Percentiles rank a stretch among this genome's conserved stretches.
Conservation (phyloP, 495 filamentous ascomycete genomes). For the Aspergillus mulundensis region DNA sequence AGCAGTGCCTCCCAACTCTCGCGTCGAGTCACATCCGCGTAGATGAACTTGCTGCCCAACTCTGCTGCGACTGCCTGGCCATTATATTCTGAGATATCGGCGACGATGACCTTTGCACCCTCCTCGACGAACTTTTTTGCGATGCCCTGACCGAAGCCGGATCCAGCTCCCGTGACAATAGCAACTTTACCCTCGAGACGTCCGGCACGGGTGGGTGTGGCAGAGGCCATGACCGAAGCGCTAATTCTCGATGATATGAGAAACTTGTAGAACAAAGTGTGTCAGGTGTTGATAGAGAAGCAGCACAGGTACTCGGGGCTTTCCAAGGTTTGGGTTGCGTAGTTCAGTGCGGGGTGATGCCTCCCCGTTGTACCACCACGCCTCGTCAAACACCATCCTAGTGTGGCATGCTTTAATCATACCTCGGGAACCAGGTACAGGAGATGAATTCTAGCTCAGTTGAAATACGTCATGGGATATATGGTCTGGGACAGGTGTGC, state of each 20-base stretch:
- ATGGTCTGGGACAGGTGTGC: too few species aligned
- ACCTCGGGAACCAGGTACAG: too few species aligned
- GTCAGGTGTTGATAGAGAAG: background rate
- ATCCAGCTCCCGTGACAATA: constrained; percentile 42
- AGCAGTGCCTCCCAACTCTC: constrained; percentile 24
- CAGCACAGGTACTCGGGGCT: too few species aligned
- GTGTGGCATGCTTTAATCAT: too few species aligned
- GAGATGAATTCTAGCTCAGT: too few species aligned
- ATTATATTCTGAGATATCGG: constrained; percentile 41
- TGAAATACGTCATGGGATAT: too few species aligned
- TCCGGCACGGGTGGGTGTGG: background rate
- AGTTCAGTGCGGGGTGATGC: background rate
- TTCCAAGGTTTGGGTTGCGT: too few species aligned
- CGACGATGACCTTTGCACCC: constrained; percentile 50
- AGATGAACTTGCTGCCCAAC: constrained; percentile 18
- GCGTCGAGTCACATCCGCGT: constrained; percentile 26
- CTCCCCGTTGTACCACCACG: background rate
- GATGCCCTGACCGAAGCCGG: constrained; percentile 53
- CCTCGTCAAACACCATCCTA: too few species aligned
- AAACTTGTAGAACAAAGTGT: too few species aligned
- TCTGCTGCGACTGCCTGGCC: constrained; percentile 21
- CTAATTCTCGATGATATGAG: background rate
- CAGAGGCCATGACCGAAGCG: background rate
- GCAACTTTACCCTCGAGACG: constrained; percentile 49
- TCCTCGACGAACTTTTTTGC: constrained; percentile 48